Conservation (phyloP, 2,329 filamentous ascomycete species). For the Colletotrichum lindemuthianum region DNA sequence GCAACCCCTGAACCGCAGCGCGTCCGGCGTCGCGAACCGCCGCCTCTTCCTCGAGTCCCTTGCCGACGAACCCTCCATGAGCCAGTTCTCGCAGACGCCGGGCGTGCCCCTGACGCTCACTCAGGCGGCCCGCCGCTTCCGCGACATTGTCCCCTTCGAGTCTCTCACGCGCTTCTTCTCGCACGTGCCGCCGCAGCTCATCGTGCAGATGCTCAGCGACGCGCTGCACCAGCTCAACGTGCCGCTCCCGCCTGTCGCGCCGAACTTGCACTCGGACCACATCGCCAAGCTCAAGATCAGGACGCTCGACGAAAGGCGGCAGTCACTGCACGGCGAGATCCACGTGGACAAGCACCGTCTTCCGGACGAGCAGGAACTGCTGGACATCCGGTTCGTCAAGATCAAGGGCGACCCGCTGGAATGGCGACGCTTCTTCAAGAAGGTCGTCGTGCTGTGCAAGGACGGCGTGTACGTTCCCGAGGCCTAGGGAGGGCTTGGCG, state of each 20-base stretch:
- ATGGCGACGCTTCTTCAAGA: slow-evolving; percentile 97
- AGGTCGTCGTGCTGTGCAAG: slow-evolving; percentile 86
- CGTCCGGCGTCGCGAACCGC: slow-evolving; percentile 45
- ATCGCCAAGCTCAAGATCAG: slow-evolving; percentile 76
- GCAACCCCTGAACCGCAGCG: slow-evolving; percentile 54
- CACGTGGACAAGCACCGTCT: slow-evolving; percentile 74
- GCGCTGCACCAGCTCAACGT: slow-evolving; percentile 88
- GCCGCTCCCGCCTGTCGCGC: slow-evolving; percentile 66
- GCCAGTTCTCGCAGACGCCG: slow-evolving; percentile 84
- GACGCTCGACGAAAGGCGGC: slow-evolving; percentile 76
- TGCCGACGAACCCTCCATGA: slow-evolving; percentile 85
- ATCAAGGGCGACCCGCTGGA: slow-evolving; percentile 95
- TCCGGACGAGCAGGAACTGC: slow-evolving; percentile 67
- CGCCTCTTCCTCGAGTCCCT: slow-evolving; percentile 68
- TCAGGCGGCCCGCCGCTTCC: slow-evolving; percentile 87
- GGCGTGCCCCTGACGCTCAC: slow-evolving; percentile 85
- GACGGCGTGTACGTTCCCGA: slow-evolving; percentile 76
- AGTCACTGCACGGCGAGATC: slow-evolving; percentile 79
- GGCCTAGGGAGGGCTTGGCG: slow-evolving; percentile 42
- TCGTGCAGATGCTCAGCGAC: slow-evolving; percentile 82
- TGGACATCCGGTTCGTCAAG: slow-evolving; percentile 93
- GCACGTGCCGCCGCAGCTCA: slow-evolving; percentile 75
- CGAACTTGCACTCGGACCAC: slow-evolving; percentile 63
- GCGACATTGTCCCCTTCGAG: slow-evolving; percentile 89
- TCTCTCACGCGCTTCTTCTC: slow-evolving; percentile 94